Evolutionary conservation across 768 basidiomycete genomes (phyloP).

Genomic region (Rhizopogon rudus): DNA sequence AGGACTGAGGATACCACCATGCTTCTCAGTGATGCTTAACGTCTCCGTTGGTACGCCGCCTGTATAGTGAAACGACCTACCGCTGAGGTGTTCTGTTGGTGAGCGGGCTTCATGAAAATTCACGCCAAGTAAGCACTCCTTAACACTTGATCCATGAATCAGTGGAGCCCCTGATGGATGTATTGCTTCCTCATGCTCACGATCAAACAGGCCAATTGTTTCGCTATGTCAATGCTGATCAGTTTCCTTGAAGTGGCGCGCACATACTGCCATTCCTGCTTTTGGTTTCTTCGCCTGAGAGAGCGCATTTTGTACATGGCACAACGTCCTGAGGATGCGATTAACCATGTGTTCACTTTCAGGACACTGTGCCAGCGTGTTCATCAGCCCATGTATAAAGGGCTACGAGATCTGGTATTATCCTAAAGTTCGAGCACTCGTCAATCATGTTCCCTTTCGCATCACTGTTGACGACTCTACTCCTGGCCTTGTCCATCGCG

Average conservation of each 20-base stretch:
- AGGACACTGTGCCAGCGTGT: background rate
- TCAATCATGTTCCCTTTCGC: conserved; percentile 31
- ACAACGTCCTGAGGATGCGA: background rate
- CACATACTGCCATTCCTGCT: background rate
- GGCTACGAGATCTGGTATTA: too few relatives aligned
- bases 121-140: background rate
- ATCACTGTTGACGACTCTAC: conserved; percentile 38
- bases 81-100: background rate
- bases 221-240: background rate
- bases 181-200: background rate
- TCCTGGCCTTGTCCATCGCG: conserved; percentile 41
- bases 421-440: background rate
- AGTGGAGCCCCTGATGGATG: background rate
- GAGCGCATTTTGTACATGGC: conserved; percentile 1
- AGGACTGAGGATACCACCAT: background rate
- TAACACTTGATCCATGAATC: background rate
- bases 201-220: background rate
- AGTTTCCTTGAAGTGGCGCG: too few relatives aligned
- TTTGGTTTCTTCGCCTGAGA: conserved; percentile 4
- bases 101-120: background rate
- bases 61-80: background rate
- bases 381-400: background rate
- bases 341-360: conserved; percentile 9
- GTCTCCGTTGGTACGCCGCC: background rate
- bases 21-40: too few relatives aligned